These are phyloP conservation scores for Aspergillus oerlinghausenensis DNA, from an alignment of 2,329 filamentous ascomycete species.

Conservation along the genomic window DNA sequence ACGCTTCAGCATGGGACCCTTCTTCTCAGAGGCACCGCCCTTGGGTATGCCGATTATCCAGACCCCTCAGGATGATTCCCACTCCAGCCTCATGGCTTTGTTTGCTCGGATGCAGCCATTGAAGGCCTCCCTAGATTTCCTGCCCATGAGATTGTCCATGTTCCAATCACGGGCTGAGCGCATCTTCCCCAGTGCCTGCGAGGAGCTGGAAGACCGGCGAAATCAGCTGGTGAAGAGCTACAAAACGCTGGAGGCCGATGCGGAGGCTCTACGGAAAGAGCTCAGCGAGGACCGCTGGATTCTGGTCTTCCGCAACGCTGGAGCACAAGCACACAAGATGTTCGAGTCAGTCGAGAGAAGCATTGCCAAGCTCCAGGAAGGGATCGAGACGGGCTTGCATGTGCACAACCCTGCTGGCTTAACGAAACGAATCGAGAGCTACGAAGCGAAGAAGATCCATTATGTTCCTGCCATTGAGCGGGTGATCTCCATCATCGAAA, in stretches of 20 bases:
- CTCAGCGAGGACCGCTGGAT: constrained; percentile 95
- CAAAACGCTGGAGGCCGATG: constrained; percentile 82
- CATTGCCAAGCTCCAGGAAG: constrained; percentile 74
- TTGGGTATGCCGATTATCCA: constrained; percentile 39
- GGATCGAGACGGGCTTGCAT: constrained; percentile 69
- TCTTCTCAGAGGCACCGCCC: constrained; percentile 50
- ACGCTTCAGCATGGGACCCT: constrained; percentile 62
- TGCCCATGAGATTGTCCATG: constrained; percentile 87
- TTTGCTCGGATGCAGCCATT: constrained; percentile 95
- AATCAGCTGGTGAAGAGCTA: constrained; percentile 76
- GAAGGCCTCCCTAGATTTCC: constrained; percentile 85
- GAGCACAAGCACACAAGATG: constrained; percentile 91
- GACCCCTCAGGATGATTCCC: constrained; percentile 70
- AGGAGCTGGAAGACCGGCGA: constrained; percentile 75
- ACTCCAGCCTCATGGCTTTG: constrained; percentile 79
- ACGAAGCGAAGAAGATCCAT: constrained; percentile 90
- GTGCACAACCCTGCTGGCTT: constrained; percentile 65
- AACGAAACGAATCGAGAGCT: constrained; percentile 82
- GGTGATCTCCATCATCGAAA: constrained; percentile 87
- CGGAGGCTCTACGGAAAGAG: constrained; percentile 82
- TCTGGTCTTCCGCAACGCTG: constrained; percentile 88
- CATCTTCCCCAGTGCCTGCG: constrained; percentile 84
- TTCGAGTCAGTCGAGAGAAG: constrained; percentile 90
- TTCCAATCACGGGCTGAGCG: constrained; percentile 74
- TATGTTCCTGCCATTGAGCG: constrained; percentile 91